Evolutionary conservation across 345 rosid genomes (phyloP), one percentile per base, ranked within the genome.

Genomic region (Syzygium jambos): DNA sequence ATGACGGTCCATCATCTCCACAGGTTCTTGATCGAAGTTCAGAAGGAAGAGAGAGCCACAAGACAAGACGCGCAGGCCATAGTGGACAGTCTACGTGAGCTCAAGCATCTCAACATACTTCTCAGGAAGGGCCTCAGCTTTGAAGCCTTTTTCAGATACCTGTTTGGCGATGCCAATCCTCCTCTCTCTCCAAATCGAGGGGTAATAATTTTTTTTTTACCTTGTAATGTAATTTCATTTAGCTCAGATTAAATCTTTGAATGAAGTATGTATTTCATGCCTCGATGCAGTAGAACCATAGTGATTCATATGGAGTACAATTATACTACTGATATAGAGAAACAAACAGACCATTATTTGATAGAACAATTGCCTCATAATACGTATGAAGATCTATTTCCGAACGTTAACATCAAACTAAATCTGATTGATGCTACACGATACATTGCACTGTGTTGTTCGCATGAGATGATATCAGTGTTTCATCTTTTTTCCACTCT

Each of bases 131-230:
- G 91, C 53, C 89, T 95, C 61, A 90, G 91, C 85, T 89, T 94
- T 49, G 94, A 93, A 29, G 93, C 91, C 87, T 95, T 95, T 91
- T 89, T 91, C 78, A 78, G 91, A 43, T 94, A 92, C 89, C 94
- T 95, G 52, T 88, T 93, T 16, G 92, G 94, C 9, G 97, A 94
- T 56, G 89, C 77, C 34, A 91, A 93, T 86, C 54, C 87, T 68
- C 90, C 90, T 57, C 88, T 91, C 51, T 38, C 89, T 88, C 88
- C 90, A 46, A 56, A 90, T 83, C 83, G 7, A 5, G 87, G 80
- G 94, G 96, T 93, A 73, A 19, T 19, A 10, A 22, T 78, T 51
- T n/a, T 7, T 19, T 41, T 54, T 54, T 30, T 1, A 30, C 43
- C 78, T 65, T 7, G 78, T 16, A 8, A 17, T 4, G 3, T 8